These are phyloP conservation scores for Xerocomus brunneocitrinus DNA, from an alignment of 768 basidiomycete genomes.

Conservation along the genomic window DNA sequence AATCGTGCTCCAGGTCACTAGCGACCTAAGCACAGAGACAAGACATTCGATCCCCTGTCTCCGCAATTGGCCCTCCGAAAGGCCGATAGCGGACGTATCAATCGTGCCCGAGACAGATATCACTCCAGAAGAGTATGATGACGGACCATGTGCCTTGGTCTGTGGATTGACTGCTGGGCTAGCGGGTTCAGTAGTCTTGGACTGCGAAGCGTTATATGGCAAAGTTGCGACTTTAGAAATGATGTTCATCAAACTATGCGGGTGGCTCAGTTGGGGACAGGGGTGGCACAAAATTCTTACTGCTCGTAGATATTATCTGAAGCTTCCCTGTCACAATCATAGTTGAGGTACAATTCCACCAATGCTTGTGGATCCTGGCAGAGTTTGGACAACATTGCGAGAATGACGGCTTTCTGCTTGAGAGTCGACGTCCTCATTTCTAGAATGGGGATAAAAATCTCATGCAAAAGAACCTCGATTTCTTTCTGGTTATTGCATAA, in stretches of 20 bases:
- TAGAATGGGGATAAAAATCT: constrained; percentile 96
- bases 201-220: constrained; percentile 43
- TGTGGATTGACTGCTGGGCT: constrained; percentile 58
- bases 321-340: constrained; percentile 95
- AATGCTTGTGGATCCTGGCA: constrained; percentile 97
- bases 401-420: constrained; percentile 90
- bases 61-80: constrained; percentile 80
- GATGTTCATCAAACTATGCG: constrained; percentile 81
- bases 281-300: constrained; percentile 38
- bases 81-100: constrained; percentile 62
- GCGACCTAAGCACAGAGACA: constrained; percentile 79
- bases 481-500: constrained; percentile 68
- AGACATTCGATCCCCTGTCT: constrained; percentile 95
- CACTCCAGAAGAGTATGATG: constrained; percentile 58
- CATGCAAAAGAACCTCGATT: constrained; percentile 96
- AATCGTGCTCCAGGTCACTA: constrained; percentile 85
- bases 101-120: constrained; percentile 61
- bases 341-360: constrained; percentile 98
- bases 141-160: constrained; percentile 30
- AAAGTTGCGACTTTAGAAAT: constrained; percentile 84
- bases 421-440: constrained; percentile 97
- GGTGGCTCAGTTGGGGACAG: constrained; percentile 4
- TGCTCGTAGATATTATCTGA: constrained; percentile 97
- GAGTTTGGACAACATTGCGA: constrained; percentile 81
- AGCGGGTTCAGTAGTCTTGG: constrained; percentile 50